Conservation (phyloP, 805 yeast species). For the Pichia cephalocereana region DNA sequence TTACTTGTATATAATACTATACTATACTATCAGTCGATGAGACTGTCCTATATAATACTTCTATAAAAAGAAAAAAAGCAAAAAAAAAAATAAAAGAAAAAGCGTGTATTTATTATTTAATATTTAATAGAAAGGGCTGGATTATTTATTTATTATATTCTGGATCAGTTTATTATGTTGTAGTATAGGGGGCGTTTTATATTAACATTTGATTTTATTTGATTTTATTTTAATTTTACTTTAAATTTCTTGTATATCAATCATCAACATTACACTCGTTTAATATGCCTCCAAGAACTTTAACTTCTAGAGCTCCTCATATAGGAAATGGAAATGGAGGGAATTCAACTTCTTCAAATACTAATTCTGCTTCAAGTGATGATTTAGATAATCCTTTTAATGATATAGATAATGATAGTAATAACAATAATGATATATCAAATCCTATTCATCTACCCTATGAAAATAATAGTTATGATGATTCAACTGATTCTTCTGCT, state of each 20-base stretch:
- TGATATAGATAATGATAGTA: slow-evolving; percentile 3
- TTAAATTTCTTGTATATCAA: no score
- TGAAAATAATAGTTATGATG: not conserved
- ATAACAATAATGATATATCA: not conserved
- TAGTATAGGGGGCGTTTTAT: no score
- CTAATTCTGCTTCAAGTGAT: slow-evolving; percentile 18
- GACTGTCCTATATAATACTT: no score
- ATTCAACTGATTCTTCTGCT: not conserved
- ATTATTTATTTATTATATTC: no score
- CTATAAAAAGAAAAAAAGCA: no score
- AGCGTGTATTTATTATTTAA: no score
- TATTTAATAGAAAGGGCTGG: no score
- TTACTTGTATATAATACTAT: no score
- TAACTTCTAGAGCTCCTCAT: slow-evolving; percentile 27
- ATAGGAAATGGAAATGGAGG: slow-evolving; percentile 11
- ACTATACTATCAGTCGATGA: no score
- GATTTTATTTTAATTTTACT: no score
- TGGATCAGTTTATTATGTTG: no score
- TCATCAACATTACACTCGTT: not conserved
- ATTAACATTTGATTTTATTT: not conserved
- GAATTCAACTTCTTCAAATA: slow-evolving; percentile 9
- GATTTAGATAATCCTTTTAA: slow-evolving; percentile 20
- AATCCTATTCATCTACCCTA: not conserved
- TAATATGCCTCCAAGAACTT: slow-evolving; percentile 25
- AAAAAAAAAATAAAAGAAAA: no score